Conservation (phyloP, 768 basidiomycete species). For the Udeniomyces megalosporus region DNA sequence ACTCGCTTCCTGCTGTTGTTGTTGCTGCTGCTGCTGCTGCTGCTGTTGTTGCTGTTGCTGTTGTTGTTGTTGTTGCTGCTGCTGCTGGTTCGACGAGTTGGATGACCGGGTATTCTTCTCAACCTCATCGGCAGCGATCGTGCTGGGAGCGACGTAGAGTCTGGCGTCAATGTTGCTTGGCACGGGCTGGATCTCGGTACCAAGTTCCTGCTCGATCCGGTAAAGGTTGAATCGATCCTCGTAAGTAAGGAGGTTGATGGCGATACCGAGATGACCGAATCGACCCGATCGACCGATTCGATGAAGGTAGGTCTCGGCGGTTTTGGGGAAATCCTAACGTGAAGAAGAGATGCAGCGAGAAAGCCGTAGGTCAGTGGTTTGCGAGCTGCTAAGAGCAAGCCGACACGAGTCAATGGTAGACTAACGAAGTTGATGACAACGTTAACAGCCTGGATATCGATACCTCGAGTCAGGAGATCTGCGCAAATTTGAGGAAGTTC, state of each 20-base stretch:
- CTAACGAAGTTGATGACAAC: constrained; percentile 92
- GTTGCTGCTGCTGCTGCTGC: background rate
- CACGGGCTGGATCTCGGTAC: constrained; percentile 93
- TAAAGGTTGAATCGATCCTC: constrained; percentile 97
- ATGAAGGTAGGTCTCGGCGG: constrained; percentile 95
- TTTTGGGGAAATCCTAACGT: constrained; percentile 72
- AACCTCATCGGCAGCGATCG: constrained; percentile 21
- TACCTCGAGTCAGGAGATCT: constrained; percentile 94
- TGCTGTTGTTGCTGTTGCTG: constrained; percentile 11
- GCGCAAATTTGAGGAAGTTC: background rate
- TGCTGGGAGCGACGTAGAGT: constrained; percentile 70
- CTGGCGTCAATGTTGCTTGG: constrained; percentile 78
- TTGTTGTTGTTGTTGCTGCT: background rate
- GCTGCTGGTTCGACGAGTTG: background rate
- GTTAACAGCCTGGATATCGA: constrained; percentile 99
- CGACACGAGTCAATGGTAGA: background rate
- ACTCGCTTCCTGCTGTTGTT: background rate
- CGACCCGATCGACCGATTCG: constrained; percentile 95
- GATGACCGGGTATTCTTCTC: constrained; percentile 9
- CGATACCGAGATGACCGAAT: constrained; percentile 90
- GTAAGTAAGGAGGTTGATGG: constrained; percentile 94
- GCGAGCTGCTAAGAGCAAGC: too few relatives aligned
- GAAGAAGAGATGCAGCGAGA: too few relatives aligned
- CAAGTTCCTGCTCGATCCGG: constrained; percentile 94
- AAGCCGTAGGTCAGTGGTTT: background rate